Conservation (phyloP, 2,329 filamentous ascomycete genomes). For the Aspergillus oerlinghausenensis region DNA sequence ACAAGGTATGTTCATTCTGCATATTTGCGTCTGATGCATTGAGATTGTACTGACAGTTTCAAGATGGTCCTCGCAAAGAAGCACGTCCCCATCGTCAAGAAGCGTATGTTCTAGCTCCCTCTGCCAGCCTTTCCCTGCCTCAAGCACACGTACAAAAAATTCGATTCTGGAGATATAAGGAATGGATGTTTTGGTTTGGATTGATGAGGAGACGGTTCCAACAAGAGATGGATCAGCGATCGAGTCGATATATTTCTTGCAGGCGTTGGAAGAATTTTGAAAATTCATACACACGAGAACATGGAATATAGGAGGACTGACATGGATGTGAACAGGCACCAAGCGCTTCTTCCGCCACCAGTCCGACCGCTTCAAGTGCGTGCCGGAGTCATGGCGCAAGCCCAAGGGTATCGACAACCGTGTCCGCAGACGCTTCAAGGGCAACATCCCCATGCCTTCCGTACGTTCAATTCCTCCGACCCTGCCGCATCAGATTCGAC, state of each 20-base stretch:
- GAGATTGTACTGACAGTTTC: conserved; percentile 11
- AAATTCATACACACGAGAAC: conserved; percentile 2
- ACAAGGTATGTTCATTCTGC: conserved; percentile 37
- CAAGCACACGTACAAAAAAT: conserved; percentile 1
- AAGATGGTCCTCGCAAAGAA: conserved; percentile 98
- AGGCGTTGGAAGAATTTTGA: neutral
- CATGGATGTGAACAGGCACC: conserved; percentile 59
- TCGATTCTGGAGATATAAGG: neutral
- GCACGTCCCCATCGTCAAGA: conserved; percentile 99
- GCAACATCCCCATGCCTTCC: conserved; percentile 94
- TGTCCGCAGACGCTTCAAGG: conserved; percentile 95
- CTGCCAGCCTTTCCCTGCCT: neutral
- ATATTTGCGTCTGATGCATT: conserved; percentile 1
- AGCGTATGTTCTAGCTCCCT: conserved; percentile 68
- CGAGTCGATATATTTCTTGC: neutral
- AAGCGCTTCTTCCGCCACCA: conserved; percentile 97
- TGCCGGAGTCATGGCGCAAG: conserved; percentile 92
- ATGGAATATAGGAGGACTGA: conserved; percentile 9
- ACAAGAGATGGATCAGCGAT: neutral
- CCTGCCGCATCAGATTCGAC: neutral
- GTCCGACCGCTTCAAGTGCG: conserved; percentile 92
- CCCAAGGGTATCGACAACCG: conserved; percentile 99
- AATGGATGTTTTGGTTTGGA: neutral
- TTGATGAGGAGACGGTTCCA: neutral
- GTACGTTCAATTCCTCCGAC: conserved; percentile 55